Evolutionary conservation across 2,329 filamentous ascomycete genomes (phyloP), one percentile per base, ranked within the genome.

Genomic region (Cytospora mali): DNA sequence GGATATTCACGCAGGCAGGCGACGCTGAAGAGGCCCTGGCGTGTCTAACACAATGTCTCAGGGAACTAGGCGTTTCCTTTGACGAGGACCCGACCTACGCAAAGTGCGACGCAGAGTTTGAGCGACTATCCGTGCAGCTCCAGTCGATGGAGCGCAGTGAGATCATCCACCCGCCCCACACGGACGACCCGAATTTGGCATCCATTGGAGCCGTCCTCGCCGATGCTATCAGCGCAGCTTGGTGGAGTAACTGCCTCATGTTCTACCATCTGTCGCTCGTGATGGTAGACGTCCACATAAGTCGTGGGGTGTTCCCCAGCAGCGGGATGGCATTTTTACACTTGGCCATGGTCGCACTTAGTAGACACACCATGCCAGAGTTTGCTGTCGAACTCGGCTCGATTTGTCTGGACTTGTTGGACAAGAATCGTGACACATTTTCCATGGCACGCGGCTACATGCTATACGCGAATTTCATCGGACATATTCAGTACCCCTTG

Each of bases 71-170:
- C 3, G 81, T 93, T 18, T 75, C 83, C 1, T 78, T 95, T 14
- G 84, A 88, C 35, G 80, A 87, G 1, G 79, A 86, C 2, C 88
- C 88, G 2, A 88, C 84, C 0, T 93, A 88, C 72, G 87, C 93
- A 68, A 85, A 89, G 68, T 96, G 92, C 70, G 93, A 97, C 71
- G 77, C 78, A 21, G 86, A 89, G 59, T 97, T 95, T 69, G 81
- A 87, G 67, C 80, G 81, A 58, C 77, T 89, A 21, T 81, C 84
- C n/a, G 73, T 80, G 2, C 81, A 82, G 69, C 81, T 93, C 14
- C 82, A 84, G 71, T 81, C 77, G 49, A 83, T 83, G 74, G 87
- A 86, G 50, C 77, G 76, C 29, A 69, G 75, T 6, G 73, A 79
- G 6, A 70, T 87, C 2, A 67, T 84, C 52, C 76, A 75, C 46